A percentile compares a stretch with the other conserved stretches of the same genome.
phyloP scores from a whole-genome alignment of 257 asterid species.

The Jacaranda mimosifolia region DNA sequence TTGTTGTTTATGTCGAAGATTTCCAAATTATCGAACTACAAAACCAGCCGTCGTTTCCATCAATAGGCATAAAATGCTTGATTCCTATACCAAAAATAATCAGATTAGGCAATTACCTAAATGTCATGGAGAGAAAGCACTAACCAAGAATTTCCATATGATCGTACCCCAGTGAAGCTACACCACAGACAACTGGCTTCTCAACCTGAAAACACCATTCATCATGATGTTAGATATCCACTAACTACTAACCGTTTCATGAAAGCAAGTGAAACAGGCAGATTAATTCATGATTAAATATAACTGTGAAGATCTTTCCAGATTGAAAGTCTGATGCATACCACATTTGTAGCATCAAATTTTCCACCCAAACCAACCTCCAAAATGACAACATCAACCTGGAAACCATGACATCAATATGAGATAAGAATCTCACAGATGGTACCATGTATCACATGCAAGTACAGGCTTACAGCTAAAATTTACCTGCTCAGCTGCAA shows the following conservation, averaged over 20 bases:
- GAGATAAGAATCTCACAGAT: conserved; percentile 23
- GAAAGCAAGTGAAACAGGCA: conserved; percentile 24
- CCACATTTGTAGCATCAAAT: conserved; percentile 98
- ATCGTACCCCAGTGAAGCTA: conserved; percentile 93
- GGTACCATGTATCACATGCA: conserved; percentile 23
- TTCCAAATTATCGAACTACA: conserved; percentile 15
- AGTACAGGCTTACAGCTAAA: not conserved
- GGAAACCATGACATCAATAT: conserved; percentile 41
- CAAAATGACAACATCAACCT: conserved; percentile 96
- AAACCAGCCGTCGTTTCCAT: conserved; percentile 24
- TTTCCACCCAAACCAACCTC: conserved; percentile 99
- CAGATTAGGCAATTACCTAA: conserved; percentile 41
- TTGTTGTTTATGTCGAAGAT: conserved; percentile 7
- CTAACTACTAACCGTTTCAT: conserved; percentile 11
- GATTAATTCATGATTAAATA: conserved; percentile 28
- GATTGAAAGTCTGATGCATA: conserved; percentile 46
- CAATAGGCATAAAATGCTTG: conserved; percentile 21
- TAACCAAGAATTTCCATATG: conserved; percentile 99
- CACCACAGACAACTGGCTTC: conserved; percentile 80
- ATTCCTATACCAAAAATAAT: conserved; percentile 16
- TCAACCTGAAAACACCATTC: conserved; percentile 68
- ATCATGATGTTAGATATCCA: conserved; percentile 42
- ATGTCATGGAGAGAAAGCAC: conserved; percentile 59
- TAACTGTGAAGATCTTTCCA: not conserved
- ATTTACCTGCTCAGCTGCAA: conserved; percentile 88